A percentile compares a stretch with the other conserved stretches of the same genome.
phyloP scores from a whole-genome alignment of 2,329 filamentous ascomycete genomes.

The Conoideocrella luteorostrata region DNA sequence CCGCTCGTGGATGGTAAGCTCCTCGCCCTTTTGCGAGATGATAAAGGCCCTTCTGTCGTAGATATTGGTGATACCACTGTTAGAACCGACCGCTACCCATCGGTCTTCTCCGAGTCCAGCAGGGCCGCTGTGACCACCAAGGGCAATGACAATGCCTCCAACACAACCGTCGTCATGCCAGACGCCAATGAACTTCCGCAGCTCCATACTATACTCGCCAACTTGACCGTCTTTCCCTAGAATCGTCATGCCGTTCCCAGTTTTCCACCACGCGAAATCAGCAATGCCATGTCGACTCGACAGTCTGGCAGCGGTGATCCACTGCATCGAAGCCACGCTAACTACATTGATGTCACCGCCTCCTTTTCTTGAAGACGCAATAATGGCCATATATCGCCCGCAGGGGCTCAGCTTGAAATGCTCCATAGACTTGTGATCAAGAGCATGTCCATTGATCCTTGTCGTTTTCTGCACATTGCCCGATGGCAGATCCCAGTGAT shows the following conservation, averaged over 20 bases:
- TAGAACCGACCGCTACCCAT: constrained; percentile 85
- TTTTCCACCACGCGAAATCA: constrained; percentile 89
- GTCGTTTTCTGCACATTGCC: constrained; percentile 79
- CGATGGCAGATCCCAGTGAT: constrained; percentile 82
- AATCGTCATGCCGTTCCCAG: constrained; percentile 74
- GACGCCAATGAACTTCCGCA: constrained; percentile 64
- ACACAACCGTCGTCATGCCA: constrained; percentile 91
- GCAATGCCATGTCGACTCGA: constrained; percentile 78
- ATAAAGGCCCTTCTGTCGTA: constrained; percentile 74
- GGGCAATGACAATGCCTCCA: constrained; percentile 72
- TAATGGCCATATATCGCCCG: constrained; percentile 77
- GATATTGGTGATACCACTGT: constrained; percentile 83
- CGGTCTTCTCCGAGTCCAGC: constrained; percentile 65
- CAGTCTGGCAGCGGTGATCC: constrained; percentile 75
- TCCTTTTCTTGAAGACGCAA: constrained; percentile 74
- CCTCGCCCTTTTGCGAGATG: constrained; percentile 27
- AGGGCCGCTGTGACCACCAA: constrained; percentile 65
- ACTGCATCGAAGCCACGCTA: constrained; percentile 74
- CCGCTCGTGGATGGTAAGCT: constrained; percentile 51
- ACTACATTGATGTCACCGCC: constrained; percentile 85
- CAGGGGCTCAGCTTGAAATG: constrained; percentile 81
- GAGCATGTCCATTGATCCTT: constrained; percentile 65
- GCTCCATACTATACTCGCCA: constrained; percentile 74
- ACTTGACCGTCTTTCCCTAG: constrained; percentile 83
- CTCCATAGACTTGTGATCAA: constrained; percentile 88